A percentile compares a stretch with the other conserved stretches of the same genome.
Evolutionary conservation across 345 rosid species (phyloP).

Genomic region (Isatis tinctoria): DNA sequence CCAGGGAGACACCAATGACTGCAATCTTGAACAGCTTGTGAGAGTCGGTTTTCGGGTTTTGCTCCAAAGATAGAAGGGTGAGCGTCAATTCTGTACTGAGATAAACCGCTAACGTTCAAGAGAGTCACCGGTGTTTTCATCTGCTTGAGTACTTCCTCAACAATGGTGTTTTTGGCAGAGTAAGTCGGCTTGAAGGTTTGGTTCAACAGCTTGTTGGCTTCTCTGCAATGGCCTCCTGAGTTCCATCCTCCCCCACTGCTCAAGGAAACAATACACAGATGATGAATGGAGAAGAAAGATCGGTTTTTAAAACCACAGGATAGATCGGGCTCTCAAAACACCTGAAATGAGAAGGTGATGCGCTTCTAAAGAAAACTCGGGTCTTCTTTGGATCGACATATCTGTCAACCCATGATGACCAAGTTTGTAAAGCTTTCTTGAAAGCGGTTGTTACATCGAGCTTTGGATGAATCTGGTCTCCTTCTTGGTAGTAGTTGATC

Average conservation of each 20-base stretch:
- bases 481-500: conserved; percentile 92
- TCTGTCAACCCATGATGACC: conserved; percentile 91
- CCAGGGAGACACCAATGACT: conserved; percentile 99
- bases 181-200: conserved; percentile 26
- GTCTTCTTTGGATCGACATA: conserved; percentile 62
- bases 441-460: conserved; percentile 75
- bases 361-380: conserved; percentile 73
- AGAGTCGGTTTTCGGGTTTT: conserved; percentile 36
- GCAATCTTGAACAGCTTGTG: conserved; percentile 64
- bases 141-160: conserved; percentile 49
- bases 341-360: conserved; percentile 94
- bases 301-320: background rate
- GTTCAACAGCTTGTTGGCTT: conserved; percentile 57
- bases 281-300: background rate
- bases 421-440: conserved; percentile 69
- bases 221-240: conserved; percentile 80
- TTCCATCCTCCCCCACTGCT: conserved; percentile 86
- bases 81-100: conserved; percentile 63
- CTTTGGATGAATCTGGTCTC: conserved; percentile 53
- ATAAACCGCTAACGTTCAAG: conserved; percentile 59
- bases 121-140: conserved; percentile 70
- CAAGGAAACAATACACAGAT: background rate
- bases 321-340: conserved; percentile 5
- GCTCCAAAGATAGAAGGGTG: conserved; percentile 70
- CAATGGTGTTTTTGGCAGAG: conserved; percentile 49